phyloP scores from a whole-genome alignment of 768 basidiomycete genomes.

The Mrakia gelida region DNA sequence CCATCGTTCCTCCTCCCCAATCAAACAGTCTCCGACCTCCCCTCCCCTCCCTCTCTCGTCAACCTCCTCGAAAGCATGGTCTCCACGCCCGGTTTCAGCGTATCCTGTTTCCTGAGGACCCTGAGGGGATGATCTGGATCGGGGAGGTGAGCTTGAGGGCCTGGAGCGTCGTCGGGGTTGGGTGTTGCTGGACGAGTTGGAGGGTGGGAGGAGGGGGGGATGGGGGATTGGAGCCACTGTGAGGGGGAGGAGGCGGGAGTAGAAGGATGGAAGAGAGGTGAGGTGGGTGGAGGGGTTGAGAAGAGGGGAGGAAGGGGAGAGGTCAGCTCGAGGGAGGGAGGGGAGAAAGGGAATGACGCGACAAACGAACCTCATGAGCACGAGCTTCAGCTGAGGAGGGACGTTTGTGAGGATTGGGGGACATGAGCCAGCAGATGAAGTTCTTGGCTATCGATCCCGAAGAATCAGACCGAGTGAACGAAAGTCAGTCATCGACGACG shows the following conservation, averaged over 20 bases:
- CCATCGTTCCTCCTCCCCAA: no score
- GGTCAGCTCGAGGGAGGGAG: background rate
- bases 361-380: background rate
- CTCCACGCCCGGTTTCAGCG: conserved; percentile 11
- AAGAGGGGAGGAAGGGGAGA: background rate
- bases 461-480: background rate
- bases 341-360: background rate
- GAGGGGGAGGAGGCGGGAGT: background rate
- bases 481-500: background rate
- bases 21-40: background rate
- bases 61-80: background rate
- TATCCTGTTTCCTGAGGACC: conserved; percentile 25
- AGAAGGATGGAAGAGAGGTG: background rate
- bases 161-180: background rate
- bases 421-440: conserved; percentile 26
- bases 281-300: background rate
- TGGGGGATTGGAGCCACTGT: conserved; percentile 17
- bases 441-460: conserved; percentile 3
- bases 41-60: conserved; percentile 4
- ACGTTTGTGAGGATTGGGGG: conserved; percentile 23
- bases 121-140: conserved; percentile 29
- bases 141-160: background rate
- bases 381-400: conserved; percentile 24
- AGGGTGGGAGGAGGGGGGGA: conserved; percentile 2
- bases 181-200: conserved; percentile 13